Conservation (phyloP, 139 green algal genomes). For the Tetradesmus lagerheimii region DNA sequence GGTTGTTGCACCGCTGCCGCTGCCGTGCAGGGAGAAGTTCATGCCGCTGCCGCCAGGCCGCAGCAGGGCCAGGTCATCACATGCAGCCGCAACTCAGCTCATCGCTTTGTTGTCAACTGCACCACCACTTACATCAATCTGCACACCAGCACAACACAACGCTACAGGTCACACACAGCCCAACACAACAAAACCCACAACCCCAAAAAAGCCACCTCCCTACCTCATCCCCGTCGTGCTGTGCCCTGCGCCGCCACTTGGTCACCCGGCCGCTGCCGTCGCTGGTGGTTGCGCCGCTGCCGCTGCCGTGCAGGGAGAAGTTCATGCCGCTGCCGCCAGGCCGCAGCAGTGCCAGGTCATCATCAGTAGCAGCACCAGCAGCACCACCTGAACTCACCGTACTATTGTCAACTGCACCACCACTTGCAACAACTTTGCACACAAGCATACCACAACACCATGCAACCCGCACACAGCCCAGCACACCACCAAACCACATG, state of each 20-base stretch:
- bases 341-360: conserved; percentile 30
- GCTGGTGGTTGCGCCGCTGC: not conserved
- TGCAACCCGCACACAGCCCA: not conserved
- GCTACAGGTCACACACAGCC: too few species aligned
- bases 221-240: not conserved
- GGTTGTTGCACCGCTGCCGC: not conserved
- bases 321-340: not conserved
- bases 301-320: not conserved
- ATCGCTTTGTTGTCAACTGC: too few species aligned
- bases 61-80: conserved; percentile 39
- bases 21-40: not conserved
- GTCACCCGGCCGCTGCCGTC: not conserved
- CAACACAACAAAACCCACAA: too few species aligned
- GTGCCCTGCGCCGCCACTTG: not conserved
- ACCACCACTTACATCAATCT: too few species aligned
- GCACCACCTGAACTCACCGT: too few species aligned
- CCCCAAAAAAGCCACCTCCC: too few species aligned
- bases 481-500: too few species aligned
- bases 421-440: not conserved
- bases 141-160: too few species aligned
- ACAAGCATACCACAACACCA: not conserved
- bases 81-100: too few species aligned
- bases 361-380: conserved; percentile 9
- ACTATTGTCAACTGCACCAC: too few species aligned
- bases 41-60: not conserved